Percentiles rank a stretch among this genome's conserved stretches.
Conservation (phyloP, 305 asterid genomes). For the Fraxinus greggii region DNA sequence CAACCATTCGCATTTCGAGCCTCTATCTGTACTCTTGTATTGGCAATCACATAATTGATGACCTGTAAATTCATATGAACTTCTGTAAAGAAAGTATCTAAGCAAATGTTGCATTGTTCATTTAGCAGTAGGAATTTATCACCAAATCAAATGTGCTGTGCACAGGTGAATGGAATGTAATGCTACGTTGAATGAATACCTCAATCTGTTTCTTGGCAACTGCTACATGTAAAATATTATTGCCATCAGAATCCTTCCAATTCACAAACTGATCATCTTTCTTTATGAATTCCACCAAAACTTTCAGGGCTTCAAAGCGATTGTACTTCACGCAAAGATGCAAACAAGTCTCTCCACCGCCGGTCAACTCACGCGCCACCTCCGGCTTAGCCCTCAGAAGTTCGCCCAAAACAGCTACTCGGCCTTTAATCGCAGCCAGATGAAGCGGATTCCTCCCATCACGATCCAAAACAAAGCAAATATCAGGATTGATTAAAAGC, state of each 20-base stretch:
- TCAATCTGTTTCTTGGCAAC: conserved; percentile 42
- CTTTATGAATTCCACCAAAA: conserved; percentile 19
- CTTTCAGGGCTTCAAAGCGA: conserved; percentile 39
- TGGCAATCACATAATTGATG: conserved; percentile 22
- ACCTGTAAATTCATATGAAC: conserved; percentile 24
- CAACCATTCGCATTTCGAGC: conserved; percentile 36
- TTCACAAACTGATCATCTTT: conserved; percentile 28
- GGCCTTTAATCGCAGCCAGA: conserved; percentile 43
- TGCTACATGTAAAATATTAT: conserved; percentile 32
- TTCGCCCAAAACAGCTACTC: conserved; percentile 29
- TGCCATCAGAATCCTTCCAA: conserved; percentile 35
- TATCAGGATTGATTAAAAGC: conserved; percentile 23
- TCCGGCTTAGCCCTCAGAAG: conserved; percentile 29
- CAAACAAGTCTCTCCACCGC: conserved; percentile 32
- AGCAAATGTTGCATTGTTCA: not conserved
- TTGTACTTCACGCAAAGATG: conserved; percentile 41
- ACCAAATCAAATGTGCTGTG: not conserved
- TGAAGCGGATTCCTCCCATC: conserved; percentile 42
- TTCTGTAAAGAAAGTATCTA: not conserved
- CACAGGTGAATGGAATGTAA: not conserved
- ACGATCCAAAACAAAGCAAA: conserved; percentile 29
- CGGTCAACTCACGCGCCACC: conserved; percentile 28
- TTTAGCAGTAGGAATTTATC: not conserved
- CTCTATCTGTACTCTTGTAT: conserved; percentile 23
- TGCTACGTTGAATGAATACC: conserved; percentile 22